Conservation (phyloP, 371 early-diverging fungal genomes). For the Mortierella polycephala region DNA sequence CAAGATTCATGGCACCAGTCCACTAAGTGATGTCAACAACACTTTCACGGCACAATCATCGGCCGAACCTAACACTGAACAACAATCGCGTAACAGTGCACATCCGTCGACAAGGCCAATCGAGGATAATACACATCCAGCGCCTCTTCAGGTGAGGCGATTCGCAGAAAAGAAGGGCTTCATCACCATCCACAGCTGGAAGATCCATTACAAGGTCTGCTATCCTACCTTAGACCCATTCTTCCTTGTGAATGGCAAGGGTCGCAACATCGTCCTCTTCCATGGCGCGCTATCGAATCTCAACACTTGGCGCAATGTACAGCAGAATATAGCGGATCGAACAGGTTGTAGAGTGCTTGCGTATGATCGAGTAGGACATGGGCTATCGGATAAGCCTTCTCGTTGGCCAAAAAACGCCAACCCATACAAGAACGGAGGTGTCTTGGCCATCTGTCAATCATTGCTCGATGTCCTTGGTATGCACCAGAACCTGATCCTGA, state of each 20-base stretch:
- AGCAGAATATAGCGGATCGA: conserved; percentile 28
- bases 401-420: conserved; percentile 34
- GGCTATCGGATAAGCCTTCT: conserved; percentile 24
- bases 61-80: too few species aligned
- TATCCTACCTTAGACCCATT: conserved; percentile 28
- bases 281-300: conserved; percentile 31
- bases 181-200: conserved; percentile 26
- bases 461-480: conserved; percentile 28
- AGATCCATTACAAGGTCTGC: conserved; percentile 29
- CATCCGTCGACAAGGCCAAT: too few species aligned
- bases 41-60: conserved; percentile 7
- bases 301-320: conserved; percentile 32
- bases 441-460: conserved; percentile 21
- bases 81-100: too few species aligned
- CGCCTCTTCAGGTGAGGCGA: conserved; percentile 1
- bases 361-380: conserved; percentile 30
- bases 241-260: conserved; percentile 30
- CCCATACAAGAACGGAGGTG: conserved; percentile 41
- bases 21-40: conserved; percentile 22
- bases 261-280: conserved; percentile 36
- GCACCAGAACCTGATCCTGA: conserved; percentile 30
- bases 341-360: conserved; percentile 35
- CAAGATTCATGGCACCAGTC: conserved; percentile 28
- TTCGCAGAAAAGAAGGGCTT: conserved; percentile 25
- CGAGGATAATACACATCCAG: too few species aligned